Base-by-base conservation (phyloP, 257 asterid genomes). In the Schizonepeta tenuifolia region DNA sequence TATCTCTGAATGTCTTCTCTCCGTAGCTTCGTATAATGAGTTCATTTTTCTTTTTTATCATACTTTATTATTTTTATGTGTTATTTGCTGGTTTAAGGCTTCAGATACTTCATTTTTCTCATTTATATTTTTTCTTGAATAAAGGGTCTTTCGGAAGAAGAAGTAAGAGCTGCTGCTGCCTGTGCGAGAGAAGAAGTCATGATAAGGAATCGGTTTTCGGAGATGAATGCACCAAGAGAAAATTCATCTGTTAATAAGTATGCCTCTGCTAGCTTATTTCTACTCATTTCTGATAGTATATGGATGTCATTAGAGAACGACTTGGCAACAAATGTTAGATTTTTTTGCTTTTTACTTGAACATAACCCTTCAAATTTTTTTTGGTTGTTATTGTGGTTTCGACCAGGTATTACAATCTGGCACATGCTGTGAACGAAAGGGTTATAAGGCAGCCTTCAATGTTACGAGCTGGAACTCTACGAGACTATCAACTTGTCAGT, bases 121-220 rank as follows among this genome's bases (percentile, higher is more conserved):
- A 76, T 77, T 80, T 33, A 59, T 60, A 4, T 60, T 21, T 62
- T 56, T 78, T 76, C 41, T 66, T 71, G 75, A 58, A 40, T 40
- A 78, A 78, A 95, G 99, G 99, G 99, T 80, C 96, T 95, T 20
- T 90, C 99, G 75, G 98, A 92, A 79, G 99, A 95, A 86, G 99
- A 95, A 89, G 96, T 90, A 64, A 90, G 92, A 84, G 84, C 96
- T 75, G 96, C 98, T 14, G 99, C 97, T 71, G 89, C 96, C 71
- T 95, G 98, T 84, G 99, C 99, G 60, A 87, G 97, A 86, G 99
- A 95, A 78, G 99, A 95, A 84, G 99, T 95, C 74, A 78, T 81
- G 96, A 92, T 95, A 78, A 86, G 99, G 86, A 95, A 92, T 80
- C 95, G 96, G 62, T 95, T 95, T 78, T 88, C 95, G 71, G 99